Evolutionary conservation across 2,329 filamentous ascomycete species (phyloP).

Genomic region (Fusarium subglutinans): DNA sequence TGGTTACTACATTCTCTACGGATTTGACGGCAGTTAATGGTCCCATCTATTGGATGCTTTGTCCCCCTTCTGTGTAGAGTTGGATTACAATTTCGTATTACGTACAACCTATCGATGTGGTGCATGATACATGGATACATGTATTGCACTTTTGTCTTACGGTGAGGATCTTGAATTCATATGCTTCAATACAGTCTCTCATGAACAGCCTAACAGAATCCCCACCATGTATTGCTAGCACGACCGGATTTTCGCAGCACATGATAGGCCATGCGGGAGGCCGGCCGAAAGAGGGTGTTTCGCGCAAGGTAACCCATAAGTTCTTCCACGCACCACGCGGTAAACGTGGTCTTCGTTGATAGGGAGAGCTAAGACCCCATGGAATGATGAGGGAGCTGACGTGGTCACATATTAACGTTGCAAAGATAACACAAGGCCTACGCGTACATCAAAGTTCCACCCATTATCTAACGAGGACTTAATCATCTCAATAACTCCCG

Average conservation of each 20-base stretch:
- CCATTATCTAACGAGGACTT: neutral
- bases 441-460: neutral
- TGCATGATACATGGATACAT: neutral
- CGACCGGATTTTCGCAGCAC: neutral
- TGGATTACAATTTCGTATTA: neutral
- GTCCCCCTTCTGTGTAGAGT: neutral
- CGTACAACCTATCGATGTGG: neutral
- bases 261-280: neutral
- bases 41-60: neutral
- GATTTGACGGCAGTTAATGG: neutral
- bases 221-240: neutral
- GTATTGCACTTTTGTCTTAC: neutral
- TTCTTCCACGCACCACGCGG: neutral
- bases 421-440: neutral
- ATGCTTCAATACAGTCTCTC: neutral
- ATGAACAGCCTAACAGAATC: neutral
- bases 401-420: neutral
- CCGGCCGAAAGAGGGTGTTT: neutral
- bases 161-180: neutral
- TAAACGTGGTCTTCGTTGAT: neutral
- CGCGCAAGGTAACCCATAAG: neutral
- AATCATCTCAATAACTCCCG: neutral
- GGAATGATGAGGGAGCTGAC: neutral
- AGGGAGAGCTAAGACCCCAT: neutral
- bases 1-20: too few relatives aligned